Base-by-base conservation (phyloP, 2,329 filamentous ascomycete species). In the Monilinia laxa region DNA sequence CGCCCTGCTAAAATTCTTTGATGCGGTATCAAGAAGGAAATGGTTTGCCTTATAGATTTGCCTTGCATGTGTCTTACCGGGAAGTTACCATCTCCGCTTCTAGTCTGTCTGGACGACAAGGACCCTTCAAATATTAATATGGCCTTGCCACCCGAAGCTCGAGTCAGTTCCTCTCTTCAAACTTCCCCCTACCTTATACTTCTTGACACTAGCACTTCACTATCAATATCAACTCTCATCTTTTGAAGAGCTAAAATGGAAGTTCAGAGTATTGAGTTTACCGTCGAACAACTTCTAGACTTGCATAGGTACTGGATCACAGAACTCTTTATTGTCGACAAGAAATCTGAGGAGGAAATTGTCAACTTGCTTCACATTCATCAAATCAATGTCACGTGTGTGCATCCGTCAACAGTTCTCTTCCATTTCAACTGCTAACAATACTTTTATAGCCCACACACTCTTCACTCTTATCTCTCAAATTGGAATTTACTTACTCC, bases 251-350 rank as follows among this genome's bases (percentile, higher is more conserved):
- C 42, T 52, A 63, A 52, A 20, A 66, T 62, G 67, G 67, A 66
- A n/a, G 25, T 23, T 35, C 67, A 60, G 52, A n/a, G n/a, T 28
- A 31, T 67, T 31, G 63, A 68, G 56, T 58, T 64, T 38, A 63
- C 67, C 11, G 40, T 68, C 38, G 58, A 68, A 31, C 52, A 64
- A 28, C 42, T 68, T n/a, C 18, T 68, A 12, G 49, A 57, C 7
- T 11, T 68, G 25, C 67, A 68, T 52, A 52, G 65, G 40, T 54
- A 59, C 31, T 68, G 67, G 67, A 68, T 68, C 38, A 63, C 49
- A 20, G 60, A 58, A 54, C 65, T 67, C 7, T 63, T 58, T 45
- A 49, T 60, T 28, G 23, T 49, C 14, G 58, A 68, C 28, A 45
- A 55, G 23, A 68, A 64, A 20, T 63, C 64, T 2, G 67, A 68